Evolutionary conservation across 306 rosid species (phyloP), one percentile per base, ranked within the genome.

Genomic region (Astragalus membranaceus): DNA sequence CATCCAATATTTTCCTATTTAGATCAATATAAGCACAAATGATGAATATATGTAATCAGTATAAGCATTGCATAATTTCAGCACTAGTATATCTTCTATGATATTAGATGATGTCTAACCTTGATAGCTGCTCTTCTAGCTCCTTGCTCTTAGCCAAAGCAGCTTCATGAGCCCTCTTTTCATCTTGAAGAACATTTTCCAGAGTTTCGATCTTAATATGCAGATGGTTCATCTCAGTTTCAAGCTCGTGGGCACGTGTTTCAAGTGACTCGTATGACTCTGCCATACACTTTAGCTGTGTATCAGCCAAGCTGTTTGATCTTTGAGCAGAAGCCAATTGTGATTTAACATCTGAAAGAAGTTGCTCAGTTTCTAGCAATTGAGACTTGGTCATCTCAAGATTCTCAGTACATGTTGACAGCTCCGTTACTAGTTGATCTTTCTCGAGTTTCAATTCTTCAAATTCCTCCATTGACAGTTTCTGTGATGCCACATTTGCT

Each of bases 271-370:
- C 82, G 79, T 95, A 95, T 0, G 99, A 95, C 74, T 95, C 97
- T 64, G 95, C 97, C 99, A 95, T 91, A 65, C 99, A 95, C 80
- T 89, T 95, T 51, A 95, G 87, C 89, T 95, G 99, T 1, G 99
- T 95, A 82, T 95, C 99, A 43, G 92, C 78, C 71, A 95, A 78
- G 83, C 96, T 83, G 82, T 91, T 95, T 39, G 99, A 86, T 33
- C 83, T 89, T 73, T 80, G 78, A 72, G 91, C 87, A 62, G 94
- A 89, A 67, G 91, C 85, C 75, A 95, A 79, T 15, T 89, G 92
- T 77, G 82, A 88, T 80, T 84, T 87, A 56, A 84, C 88, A 71
- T 95, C 97, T 36, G 87, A 87, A 54, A 95, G 87, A 82, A 87
- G 96, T 79, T 86, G 91, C 75, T 91, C 99, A 0, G 97, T 87